phyloP scores from a whole-genome alignment of 352 stramenopile species.

The Pythium aristosporum region DNA sequence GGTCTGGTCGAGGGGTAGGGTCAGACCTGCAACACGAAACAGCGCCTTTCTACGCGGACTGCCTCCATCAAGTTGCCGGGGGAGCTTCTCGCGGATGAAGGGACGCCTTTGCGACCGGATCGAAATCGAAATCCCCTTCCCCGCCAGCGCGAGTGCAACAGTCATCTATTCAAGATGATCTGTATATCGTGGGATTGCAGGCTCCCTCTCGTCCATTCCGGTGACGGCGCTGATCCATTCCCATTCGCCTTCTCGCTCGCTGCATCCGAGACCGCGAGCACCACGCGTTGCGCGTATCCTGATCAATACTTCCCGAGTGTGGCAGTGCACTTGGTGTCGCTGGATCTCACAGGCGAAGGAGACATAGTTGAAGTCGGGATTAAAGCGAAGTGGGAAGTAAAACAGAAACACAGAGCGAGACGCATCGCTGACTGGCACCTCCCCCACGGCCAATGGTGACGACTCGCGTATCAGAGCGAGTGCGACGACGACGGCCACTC shows the following conservation, averaged over 20 bases:
- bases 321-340: too few relatives aligned
- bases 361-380: background rate
- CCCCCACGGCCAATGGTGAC: background rate
- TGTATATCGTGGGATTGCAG: background rate
- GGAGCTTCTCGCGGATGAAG: background rate
- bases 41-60: too few relatives aligned
- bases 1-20: too few relatives aligned
- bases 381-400: background rate
- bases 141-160: background rate
- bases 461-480: background rate
- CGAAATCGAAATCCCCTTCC: background rate
- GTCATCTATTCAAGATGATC: background rate
- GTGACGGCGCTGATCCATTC: background rate
- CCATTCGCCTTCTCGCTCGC: too few relatives aligned
- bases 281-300: too few relatives aligned
- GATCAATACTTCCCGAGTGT: too few relatives aligned
- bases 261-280: too few relatives aligned
- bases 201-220: background rate
- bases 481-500: conserved; percentile 3
- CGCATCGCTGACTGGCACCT: background rate
- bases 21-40: too few relatives aligned
- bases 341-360: too few relatives aligned
- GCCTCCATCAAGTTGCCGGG: too few relatives aligned
- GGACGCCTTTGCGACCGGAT: background rate
- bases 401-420: conserved; percentile 1